phyloP scores from a whole-genome alignment of 2,329 filamentous ascomycete species.

The Daldinia eschscholtzii region DNA sequence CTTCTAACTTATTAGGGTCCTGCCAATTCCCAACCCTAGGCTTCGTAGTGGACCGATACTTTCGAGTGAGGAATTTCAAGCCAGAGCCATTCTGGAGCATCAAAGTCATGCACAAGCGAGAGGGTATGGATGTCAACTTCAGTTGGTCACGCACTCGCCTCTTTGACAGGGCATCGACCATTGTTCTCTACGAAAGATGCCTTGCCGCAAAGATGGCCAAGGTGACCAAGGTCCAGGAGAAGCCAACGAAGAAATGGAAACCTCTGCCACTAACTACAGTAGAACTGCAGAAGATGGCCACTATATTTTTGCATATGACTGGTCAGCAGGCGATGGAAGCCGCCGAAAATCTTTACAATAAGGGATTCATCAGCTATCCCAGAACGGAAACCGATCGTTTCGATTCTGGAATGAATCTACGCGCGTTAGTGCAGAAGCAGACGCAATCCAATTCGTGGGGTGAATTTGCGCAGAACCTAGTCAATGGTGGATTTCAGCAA shows the following conservation, averaged over 20 bases:
- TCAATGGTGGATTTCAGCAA: constrained; percentile 81
- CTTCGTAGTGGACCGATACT: constrained; percentile 96
- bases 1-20: constrained; percentile 67
- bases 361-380: constrained; percentile 97
- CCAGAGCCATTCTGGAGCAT: constrained; percentile 95
- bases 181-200: constrained; percentile 88
- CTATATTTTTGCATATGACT: constrained; percentile 87
- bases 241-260: constrained; percentile 93
- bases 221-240: constrained; percentile 88
- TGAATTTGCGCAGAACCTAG: constrained; percentile 78
- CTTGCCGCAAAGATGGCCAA: constrained; percentile 80
- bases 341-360: constrained; percentile 90
- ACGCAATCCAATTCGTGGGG: constrained; percentile 83
- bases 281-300: constrained; percentile 95
- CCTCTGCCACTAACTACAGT: constrained; percentile 94
- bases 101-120: constrained; percentile 82
- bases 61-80: constrained; percentile 92
- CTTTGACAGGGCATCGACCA: constrained; percentile 86
- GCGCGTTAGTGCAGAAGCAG: constrained; percentile 85
- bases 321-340: constrained; percentile 90
- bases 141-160: constrained; percentile 84
- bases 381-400: constrained; percentile 98
- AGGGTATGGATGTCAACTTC: constrained; percentile 85
- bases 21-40: constrained; percentile 98
- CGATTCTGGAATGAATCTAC: constrained; percentile 88